These are phyloP conservation scores for Aspergillus ochraceoroseus DNA, from an alignment of 2,329 filamentous ascomycete genomes.

Conservation along the genomic window DNA sequence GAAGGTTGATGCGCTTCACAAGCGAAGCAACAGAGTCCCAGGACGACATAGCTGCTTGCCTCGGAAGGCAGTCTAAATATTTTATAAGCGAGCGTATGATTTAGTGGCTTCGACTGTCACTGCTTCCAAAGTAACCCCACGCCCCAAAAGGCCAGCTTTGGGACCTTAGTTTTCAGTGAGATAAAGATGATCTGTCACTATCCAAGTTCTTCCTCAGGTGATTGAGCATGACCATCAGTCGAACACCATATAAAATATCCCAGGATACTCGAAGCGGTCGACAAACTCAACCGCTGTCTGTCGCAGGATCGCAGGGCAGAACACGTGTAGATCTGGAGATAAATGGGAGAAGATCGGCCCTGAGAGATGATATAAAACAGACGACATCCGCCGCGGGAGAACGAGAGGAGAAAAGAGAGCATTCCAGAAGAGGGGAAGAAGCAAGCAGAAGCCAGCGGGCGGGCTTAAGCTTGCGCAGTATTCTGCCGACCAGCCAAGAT, in stretches of 20 bases:
- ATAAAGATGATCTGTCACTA: background rate
- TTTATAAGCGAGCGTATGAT: background rate
- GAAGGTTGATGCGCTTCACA: constrained; percentile 52
- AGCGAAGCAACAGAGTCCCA: constrained; percentile 27
- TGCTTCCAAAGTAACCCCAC: background rate
- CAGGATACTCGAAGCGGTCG: background rate
- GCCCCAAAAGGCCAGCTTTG: constrained; percentile 9
- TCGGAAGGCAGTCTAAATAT: background rate
- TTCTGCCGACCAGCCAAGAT: constrained; percentile 7
- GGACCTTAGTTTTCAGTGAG: background rate
- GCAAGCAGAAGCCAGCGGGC: background rate
- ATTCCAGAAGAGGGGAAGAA: constrained; percentile 10
- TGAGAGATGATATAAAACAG: constrained; percentile 4
- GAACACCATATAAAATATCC: constrained; percentile 5
- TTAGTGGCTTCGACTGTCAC: background rate
- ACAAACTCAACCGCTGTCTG: constrained; percentile 1
- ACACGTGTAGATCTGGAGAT: background rate
- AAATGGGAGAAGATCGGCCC: constrained; percentile 10
- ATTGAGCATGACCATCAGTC: constrained; percentile 5
- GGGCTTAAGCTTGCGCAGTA: constrained; percentile 10
- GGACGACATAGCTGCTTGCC: constrained; percentile 8
- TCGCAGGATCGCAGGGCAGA: background rate
- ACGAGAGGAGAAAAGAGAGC: constrained; percentile 5
- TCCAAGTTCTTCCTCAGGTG: constrained; percentile 4
- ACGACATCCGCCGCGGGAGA: constrained; percentile 4